Base-by-base conservation (phyloP, 2,329 filamentous ascomycete species). In the Chrysoporthe cubensis region DNA sequence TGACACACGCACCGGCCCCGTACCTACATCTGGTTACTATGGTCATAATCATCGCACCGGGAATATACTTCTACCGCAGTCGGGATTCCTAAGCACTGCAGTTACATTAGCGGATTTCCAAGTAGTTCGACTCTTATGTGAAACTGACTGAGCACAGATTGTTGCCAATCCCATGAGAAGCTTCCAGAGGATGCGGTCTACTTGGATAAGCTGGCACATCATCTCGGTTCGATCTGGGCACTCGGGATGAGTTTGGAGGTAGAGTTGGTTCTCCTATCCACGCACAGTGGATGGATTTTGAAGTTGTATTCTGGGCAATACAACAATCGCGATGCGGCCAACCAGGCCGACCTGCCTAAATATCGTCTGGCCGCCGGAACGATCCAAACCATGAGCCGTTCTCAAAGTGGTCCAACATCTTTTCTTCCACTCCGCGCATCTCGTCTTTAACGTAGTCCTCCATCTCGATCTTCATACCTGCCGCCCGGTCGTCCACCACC, bases 401-500 rank as follows among this genome's bases (percentile, higher is more conserved):
- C 44, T 65, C 52, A 32, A 65, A 59, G 21, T 65, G 63, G 16
- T 65, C 56, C 18, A 59, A 26, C 6, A 65, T 65, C 26, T 34
- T 65, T 18, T 65, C 63, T 32, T 65, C 63, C 4, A 65, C 52
- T 7, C 44, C 42, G 14, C 32, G 52, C 54, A 65, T 58, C 43
- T 65, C 63, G 9, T 48, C 42, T 9, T 65, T 65, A 32, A 65
- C 54, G 21, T 13, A 65, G n/a, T 59, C 63, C 43, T 59, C 52
- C 63, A 65, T 65, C 37, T 65, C 63, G 40, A 65, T 40, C 43
- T 65, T 65, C 26, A 65, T 58, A 16, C 63, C 63, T 3, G 56
- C 52, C 4, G 50, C 54, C 32, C 54, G 54, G n/a, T 65, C 63
- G 16, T 65, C 63, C 2, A 65, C 46, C 11, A 46, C 63, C 11